Conservation (phyloP, 2,329 filamentous ascomycete species). For the Raffaelea albimanens region DNA sequence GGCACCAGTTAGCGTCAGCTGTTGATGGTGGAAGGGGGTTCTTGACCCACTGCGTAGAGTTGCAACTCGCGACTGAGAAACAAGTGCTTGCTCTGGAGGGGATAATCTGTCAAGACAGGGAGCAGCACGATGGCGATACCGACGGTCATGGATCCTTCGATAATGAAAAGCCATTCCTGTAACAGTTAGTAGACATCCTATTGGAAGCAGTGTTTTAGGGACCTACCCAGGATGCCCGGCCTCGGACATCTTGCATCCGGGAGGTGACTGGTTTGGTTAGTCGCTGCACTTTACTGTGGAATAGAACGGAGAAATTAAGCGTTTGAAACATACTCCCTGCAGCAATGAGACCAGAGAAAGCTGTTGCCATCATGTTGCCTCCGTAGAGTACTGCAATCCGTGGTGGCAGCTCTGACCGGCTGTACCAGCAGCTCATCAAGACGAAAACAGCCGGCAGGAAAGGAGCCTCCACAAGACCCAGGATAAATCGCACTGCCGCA, state of each 20-base stretch:
- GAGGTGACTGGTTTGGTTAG: conserved; percentile 23
- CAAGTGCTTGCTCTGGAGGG: conserved; percentile 8
- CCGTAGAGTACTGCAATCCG: conserved; percentile 38
- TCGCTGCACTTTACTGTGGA: conserved; percentile 8
- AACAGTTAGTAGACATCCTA: too few relatives aligned
- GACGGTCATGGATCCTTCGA: conserved; percentile 26
- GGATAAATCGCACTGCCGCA: conserved; percentile 35
- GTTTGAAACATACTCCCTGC: conserved; percentile 25
- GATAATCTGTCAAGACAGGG: conserved; percentile 11
- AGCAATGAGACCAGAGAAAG: conserved; percentile 40
- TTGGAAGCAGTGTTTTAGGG: too few relatives aligned
- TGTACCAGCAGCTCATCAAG: conserved; percentile 37
- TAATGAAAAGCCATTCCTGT: background rate
- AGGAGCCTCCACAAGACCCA: conserved; percentile 38
- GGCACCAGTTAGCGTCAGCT: conserved; percentile 10
- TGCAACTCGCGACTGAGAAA: background rate
- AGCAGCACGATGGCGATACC: conserved; percentile 9
- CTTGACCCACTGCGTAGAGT: background rate
- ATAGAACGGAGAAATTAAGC: too few relatives aligned
- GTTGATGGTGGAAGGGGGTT: background rate
- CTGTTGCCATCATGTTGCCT: conserved; percentile 36
- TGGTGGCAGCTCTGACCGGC: conserved; percentile 30
- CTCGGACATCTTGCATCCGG: conserved; percentile 11
- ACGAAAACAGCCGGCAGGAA: conserved; percentile 41
- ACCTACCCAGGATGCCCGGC: background rate